Evolutionary conservation across 495 filamentous ascomycete species (phyloP).

Genomic region (Xylaria sp.): DNA sequence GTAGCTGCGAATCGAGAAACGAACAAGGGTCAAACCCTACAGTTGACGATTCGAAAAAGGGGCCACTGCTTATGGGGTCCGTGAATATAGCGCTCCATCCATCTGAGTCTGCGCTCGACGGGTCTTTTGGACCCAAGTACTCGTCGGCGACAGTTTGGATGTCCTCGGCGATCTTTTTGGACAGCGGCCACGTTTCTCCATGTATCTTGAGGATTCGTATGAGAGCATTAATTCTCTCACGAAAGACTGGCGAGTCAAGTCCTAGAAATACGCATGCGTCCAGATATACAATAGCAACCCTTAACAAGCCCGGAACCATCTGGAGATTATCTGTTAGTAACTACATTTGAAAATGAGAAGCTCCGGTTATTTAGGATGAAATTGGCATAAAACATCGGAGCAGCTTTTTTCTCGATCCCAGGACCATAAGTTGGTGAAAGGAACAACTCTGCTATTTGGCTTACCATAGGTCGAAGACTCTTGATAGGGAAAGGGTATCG

Average conservation of each 20-base stretch:
- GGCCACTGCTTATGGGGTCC: slow-evolving; percentile 12
- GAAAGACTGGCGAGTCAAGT: slow-evolving; percentile 64
- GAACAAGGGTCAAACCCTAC: slow-evolving; percentile 4
- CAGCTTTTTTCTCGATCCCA: background rate
- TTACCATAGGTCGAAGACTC: slow-evolving; percentile 63
- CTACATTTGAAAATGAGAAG: background rate
- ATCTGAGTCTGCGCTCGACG: slow-evolving; percentile 28
- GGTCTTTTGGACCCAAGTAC: slow-evolving; percentile 33
- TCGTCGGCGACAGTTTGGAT: slow-evolving; percentile 64
- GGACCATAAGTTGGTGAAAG: background rate
- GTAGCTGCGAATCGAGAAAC: slow-evolving; percentile 9
- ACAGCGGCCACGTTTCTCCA: slow-evolving; percentile 70
- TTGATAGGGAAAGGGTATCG: slow-evolving; percentile 67
- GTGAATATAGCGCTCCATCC: slow-evolving; percentile 27
- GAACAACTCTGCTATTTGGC: background rate
- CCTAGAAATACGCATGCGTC: slow-evolving; percentile 59
- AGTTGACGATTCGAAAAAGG: slow-evolving; percentile 3
- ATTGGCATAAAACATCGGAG: background rate
- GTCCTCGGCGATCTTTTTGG: slow-evolving; percentile 65
- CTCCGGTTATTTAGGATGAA: background rate
- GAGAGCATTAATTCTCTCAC: slow-evolving; percentile 68
- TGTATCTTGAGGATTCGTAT: slow-evolving; percentile 71
- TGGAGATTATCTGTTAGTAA: slow-evolving; percentile 35
- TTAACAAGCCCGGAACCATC: slow-evolving; percentile 68
- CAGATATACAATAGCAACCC: slow-evolving; percentile 55